Conservation (phyloP, 768 basidiomycete genomes). For the Phanerochaete carnosa region DNA sequence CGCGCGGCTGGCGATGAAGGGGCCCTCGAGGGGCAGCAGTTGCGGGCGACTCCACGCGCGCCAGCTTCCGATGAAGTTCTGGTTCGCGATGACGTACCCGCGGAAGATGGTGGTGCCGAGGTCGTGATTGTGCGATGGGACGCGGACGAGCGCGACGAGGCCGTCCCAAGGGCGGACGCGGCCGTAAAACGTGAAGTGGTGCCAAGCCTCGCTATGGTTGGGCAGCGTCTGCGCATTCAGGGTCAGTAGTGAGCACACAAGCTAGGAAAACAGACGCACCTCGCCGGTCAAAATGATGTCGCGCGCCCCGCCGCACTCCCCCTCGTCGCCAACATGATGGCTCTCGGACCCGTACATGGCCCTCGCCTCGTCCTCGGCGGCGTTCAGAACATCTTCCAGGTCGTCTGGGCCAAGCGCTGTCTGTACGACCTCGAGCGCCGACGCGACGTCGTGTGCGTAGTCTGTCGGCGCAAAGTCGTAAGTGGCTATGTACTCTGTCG, state of each 20-base stretch:
- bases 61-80: conserved; percentile 74
- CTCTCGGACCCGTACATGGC: background rate
- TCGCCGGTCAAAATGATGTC: conserved; percentile 63
- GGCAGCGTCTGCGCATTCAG: conserved; percentile 47
- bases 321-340: background rate
- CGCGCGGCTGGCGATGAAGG: conserved; percentile 53
- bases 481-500: background rate
- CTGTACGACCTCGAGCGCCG: background rate
- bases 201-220: conserved; percentile 34
- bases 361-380: background rate
- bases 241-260: background rate
- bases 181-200: conserved; percentile 29
- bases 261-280: conserved; percentile 32
- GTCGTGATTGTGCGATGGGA: conserved; percentile 13
- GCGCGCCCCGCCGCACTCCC: conserved; percentile 46
- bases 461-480: background rate
- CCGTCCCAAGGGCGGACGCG: conserved; percentile 37
- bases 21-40: conserved; percentile 54
- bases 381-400: background rate
- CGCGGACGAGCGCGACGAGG: conserved; percentile 31
- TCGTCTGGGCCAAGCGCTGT: background rate
- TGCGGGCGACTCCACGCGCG: conserved; percentile 44
- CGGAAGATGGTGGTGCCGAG: conserved; percentile 47
- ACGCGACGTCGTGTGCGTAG: background rate
- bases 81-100: conserved; percentile 64